These are phyloP conservation scores for Aspergillus sp. DNA, from an alignment of 2,329 filamentous ascomycete species.

Conservation along the genomic window DNA sequence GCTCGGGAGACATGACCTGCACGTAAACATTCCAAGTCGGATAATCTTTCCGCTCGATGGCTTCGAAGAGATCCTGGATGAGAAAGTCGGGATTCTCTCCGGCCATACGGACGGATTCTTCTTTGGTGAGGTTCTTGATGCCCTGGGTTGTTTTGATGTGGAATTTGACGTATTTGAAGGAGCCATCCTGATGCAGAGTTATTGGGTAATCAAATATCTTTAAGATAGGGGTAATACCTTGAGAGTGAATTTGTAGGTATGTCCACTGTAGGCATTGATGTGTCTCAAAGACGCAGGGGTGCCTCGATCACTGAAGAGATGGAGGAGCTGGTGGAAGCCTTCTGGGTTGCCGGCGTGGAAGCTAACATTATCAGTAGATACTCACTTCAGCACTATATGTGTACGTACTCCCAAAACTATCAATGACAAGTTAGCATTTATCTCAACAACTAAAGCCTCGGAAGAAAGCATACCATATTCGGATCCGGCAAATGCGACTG, in stretches of 20 bases:
- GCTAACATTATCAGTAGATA: neutral
- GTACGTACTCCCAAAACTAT: slow-evolving; percentile 7
- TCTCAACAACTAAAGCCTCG: too few species aligned
- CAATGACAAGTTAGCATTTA: neutral
- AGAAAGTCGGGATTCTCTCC: neutral
- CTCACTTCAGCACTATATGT: too few species aligned
- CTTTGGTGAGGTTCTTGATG: neutral
- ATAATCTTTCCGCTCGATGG: neutral
- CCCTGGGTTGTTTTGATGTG: neutral
- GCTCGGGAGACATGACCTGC: slow-evolving; percentile 15
- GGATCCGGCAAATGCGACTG: neutral
- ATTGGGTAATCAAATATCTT: neutral
- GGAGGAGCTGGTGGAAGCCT: slow-evolving; percentile 13
- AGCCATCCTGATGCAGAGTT: neutral
- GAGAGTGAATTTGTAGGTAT: neutral
- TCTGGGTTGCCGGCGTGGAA: slow-evolving; percentile 14
- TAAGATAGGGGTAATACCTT: neutral
- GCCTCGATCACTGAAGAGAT: slow-evolving; percentile 13
- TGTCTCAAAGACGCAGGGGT: slow-evolving; percentile 1
- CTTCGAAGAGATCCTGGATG: neutral
- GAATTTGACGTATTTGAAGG: neutral
- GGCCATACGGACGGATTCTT: neutral
- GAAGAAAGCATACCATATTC: neutral
- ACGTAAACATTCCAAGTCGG: neutral
- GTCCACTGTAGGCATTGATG: neutral